A percentile compares a stretch with the other conserved stretches of the same genome.
These are phyloP conservation scores for Berberis thunbergii DNA, from an alignment of 164 flowering plant genomes.

Conservation along the genomic window DNA sequence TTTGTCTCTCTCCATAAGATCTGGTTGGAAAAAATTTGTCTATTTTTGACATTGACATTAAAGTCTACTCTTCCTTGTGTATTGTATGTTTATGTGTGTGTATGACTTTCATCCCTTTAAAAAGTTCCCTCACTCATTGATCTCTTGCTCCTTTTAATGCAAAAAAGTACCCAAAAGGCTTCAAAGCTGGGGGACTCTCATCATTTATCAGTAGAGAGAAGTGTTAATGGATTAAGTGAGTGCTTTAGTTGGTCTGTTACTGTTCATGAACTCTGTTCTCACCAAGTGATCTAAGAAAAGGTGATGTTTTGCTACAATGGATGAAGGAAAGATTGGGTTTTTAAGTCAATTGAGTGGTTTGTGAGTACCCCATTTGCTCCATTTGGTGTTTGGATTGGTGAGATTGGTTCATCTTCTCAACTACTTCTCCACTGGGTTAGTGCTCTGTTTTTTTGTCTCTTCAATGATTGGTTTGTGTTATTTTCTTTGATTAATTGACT, in stretches of 20 bases:
- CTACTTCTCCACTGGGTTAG: conserved; percentile 18
- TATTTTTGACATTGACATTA: conserved; percentile 13
- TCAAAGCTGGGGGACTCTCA: conserved; percentile 1
- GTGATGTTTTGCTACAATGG: too few species aligned
- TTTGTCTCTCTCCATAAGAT: neutral
- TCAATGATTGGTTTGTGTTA: conserved; percentile 5
- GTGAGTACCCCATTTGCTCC: too few species aligned
- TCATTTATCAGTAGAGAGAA: conserved; percentile 1
- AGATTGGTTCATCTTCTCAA: conserved; percentile 1
- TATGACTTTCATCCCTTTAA: conserved; percentile 10
- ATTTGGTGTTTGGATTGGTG: neutral
- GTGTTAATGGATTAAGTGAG: conserved; percentile 12
- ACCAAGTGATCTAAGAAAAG: too few species aligned
- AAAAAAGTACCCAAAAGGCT: conserved; percentile 22
- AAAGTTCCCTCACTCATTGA: conserved; percentile 11
- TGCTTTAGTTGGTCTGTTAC: too few species aligned
- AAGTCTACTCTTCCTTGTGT: neutral
- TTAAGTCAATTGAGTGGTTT: neutral
- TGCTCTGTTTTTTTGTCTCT: conserved; percentile 4
- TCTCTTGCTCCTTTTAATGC: conserved; percentile 43
- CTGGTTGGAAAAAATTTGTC: neutral
- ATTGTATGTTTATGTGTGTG: neutral
- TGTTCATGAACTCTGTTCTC: too few species aligned
- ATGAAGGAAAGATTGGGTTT: conserved; percentile 5
- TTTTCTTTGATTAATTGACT: neutral